Base-by-base conservation (phyloP, 2,329 filamentous ascomycete genomes). In the Colletotrichum lindemuthianum region DNA sequence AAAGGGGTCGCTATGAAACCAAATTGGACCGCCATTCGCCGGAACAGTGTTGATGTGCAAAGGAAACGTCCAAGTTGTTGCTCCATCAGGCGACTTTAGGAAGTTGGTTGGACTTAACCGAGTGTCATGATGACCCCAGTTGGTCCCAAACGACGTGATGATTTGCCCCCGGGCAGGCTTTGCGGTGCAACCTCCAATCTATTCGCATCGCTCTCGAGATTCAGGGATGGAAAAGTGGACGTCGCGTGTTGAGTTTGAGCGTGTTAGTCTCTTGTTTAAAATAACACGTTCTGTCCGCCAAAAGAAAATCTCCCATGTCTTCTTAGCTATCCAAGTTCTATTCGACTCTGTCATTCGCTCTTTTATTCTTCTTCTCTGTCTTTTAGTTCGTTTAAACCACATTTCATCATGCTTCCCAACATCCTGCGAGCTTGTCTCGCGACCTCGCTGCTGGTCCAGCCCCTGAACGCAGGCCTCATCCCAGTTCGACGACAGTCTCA, bases 401-500 rank as follows among this genome's bases (percentile, higher is more conserved):
- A 8, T 45, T 32, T 32, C 41, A 40, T 12, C 48, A 60, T 60
- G 57, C 16, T 60, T 33, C 13, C 41, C 49, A 48, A 49, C 50
- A 4, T 60, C 16, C 11, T 60, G 50, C 49, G 58, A 44, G 58
- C 58, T 16, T 54, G 50, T 7, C 58, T 60, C 36, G 50, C 58
- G 4, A 49, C 43, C 16, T 48, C 58, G 50, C 58, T 60, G 50
- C 58, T 60, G 58, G 58, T 48, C 51, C 50, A 49, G 58, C 58
- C 58, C 34, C 34, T 55, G 50, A 32, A 36, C 37, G 58, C 58
- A 37, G 50, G 58, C 50, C 41, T 49, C 37, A 41, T 60, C 50
- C 58, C 58, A 10, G 50, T 55, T 36, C 58, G 58, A 43, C 49
- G 58, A 24, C 65, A 66, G 67, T 15, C 58, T 4, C 68, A 63